Base-by-base conservation (phyloP, 2,329 filamentous ascomycete species). In the Arthrocladium fulminans region DNA sequence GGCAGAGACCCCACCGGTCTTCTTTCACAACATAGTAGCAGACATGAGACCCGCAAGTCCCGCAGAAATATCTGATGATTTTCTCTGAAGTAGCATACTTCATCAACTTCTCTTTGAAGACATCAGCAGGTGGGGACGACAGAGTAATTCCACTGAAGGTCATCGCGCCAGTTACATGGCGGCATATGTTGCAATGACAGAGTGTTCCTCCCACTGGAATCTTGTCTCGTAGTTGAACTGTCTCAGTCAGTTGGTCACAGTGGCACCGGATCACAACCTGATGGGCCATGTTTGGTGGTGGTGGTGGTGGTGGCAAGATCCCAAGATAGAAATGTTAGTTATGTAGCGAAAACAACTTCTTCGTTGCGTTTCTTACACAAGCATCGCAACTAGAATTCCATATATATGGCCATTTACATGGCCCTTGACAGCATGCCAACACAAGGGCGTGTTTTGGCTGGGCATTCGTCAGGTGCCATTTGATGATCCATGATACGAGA, bases 161-260 rank as follows among this genome's bases (percentile, higher is more conserved):
- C 7, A 76, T 62, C 9, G 70, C 62, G 17, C 76, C 76, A 15
- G 70, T 72, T 24, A 67, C 64, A 39, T 65, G 65, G 13, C 75
- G 70, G 59, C 75, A 80, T 22, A 61, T 65, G 50, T 61, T 60
- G 64, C 76, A 79, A 56, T 78, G 72, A 59, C 76, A 79, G 52
- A 79, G 52, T 43, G 63, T 27, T 3, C 40, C 43, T 15, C 39
- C 25, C 27, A 50, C 34, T 25, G 55, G 55, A 2, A 56, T 37
- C 3, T 27, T 29, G 30, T 47, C 45, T 10, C 37, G 34, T 34
- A 59, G 45, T 32, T 48, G 47, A 10, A 57, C 38, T 23, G 30
- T 48, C 27, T 54, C 50, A 2, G 47, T 46, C 29, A 51, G 48
- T 30, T 49, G 51, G 22, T 54, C 55, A 46, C 57, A 59, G 22